A percentile compares a stretch with the other conserved stretches of the same genome.
phyloP scores from a whole-genome alignment of 352 stramenopile species.

The Phytophthora gonapodyides region DNA sequence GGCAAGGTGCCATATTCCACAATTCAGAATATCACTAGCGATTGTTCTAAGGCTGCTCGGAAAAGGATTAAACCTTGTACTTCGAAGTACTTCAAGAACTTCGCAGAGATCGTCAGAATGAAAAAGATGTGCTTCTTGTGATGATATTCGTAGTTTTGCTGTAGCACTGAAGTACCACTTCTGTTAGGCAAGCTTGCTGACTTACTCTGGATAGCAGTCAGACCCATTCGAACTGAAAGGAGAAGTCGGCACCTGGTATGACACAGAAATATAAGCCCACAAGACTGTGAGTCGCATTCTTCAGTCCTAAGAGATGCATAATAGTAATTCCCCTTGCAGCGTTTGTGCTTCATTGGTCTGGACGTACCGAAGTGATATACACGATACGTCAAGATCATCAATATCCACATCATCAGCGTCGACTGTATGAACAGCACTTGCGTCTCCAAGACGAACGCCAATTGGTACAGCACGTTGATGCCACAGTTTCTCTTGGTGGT shows the following conservation, averaged over 20 bases:
- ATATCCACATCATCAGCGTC: conserved; percentile 36
- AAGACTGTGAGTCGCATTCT: background rate
- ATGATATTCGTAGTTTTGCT: too few species aligned
- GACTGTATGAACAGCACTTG: conserved; percentile 32
- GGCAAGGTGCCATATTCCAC: too few species aligned
- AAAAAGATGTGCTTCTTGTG: too few species aligned
- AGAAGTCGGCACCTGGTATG: conserved; percentile 25
- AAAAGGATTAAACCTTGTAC: too few species aligned
- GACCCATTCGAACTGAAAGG: conserved; percentile 25
- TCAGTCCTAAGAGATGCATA: background rate
- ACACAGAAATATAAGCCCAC: background rate
- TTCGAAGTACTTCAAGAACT: too few species aligned
- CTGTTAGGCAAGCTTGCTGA: too few species aligned
- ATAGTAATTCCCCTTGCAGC: background rate
- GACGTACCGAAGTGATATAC: conserved; percentile 37
- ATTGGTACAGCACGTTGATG: conserved; percentile 30
- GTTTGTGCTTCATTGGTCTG: background rate
- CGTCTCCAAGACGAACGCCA: conserved; percentile 46
- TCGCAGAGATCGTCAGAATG: too few species aligned
- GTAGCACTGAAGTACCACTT: too few species aligned
- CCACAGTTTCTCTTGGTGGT: conserved; percentile 19
- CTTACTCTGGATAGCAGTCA: background rate
- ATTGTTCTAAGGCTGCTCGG: too few species aligned
- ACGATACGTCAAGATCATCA: conserved; percentile 27
- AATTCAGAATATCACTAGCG: too few species aligned